phyloP scores from a whole-genome alignment of 163 green algal genomes.

The Chlorella variabilis region DNA sequence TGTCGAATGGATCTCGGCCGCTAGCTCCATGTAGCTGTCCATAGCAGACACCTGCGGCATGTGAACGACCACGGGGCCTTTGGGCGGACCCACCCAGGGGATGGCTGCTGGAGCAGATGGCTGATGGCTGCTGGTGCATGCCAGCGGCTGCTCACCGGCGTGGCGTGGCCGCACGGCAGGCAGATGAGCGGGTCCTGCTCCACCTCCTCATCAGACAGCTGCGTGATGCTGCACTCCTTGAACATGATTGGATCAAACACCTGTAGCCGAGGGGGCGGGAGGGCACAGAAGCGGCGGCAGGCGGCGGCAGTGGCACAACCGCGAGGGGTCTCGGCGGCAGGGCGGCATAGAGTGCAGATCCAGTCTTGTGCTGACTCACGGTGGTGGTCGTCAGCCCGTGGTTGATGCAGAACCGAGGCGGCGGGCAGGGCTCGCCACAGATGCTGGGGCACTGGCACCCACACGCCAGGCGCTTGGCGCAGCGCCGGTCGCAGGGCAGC shows the following conservation, averaged over 20 bases:
- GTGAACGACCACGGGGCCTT: too few species aligned
- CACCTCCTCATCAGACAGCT: too few species aligned
- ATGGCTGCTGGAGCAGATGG: too few species aligned
- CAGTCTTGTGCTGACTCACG: background rate
- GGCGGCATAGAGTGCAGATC: background rate
- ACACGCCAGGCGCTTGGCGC: conserved; percentile 55
- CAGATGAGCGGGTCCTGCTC: background rate
- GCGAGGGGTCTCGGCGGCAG: background rate
- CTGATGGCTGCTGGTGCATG: too few species aligned
- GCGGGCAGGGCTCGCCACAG: conserved; percentile 72
- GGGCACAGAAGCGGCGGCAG: background rate
- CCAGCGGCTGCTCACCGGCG: too few species aligned
- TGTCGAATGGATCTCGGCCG: too few species aligned
- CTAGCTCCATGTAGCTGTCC: background rate
- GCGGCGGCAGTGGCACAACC: too few species aligned
- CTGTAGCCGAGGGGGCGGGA: background rate
- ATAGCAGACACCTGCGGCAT: conserved; percentile 16
- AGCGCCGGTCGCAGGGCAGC: conserved; percentile 72
- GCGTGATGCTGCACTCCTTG: background rate
- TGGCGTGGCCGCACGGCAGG: conserved; percentile 54
- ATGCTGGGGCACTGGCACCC: conserved; percentile 69
- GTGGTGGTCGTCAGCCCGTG: too few species aligned
- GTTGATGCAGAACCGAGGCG: conserved; percentile 46
- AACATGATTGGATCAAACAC: conserved; percentile 8
- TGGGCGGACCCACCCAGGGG: too few species aligned